These are phyloP conservation scores for Pythium sp. DNA, from an alignment of 352 stramenopile species.

Conservation along the genomic window DNA sequence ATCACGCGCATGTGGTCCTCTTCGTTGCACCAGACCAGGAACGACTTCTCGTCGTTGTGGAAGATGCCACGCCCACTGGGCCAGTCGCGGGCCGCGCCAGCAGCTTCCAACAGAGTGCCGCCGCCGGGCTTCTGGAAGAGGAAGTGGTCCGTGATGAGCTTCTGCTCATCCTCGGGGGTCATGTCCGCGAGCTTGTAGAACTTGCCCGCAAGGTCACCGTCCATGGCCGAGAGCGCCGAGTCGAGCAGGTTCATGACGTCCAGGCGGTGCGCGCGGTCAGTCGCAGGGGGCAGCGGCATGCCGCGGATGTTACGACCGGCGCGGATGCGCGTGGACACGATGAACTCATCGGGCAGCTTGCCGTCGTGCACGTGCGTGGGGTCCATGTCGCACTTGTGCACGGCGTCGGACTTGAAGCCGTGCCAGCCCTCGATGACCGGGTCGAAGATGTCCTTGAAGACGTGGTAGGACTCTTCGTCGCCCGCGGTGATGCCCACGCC, in stretches of 20 bases:
- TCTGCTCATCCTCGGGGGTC: constrained; percentile 68
- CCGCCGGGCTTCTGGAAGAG: constrained; percentile 85
- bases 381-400: constrained; percentile 77
- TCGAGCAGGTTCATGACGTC: constrained; percentile 87
- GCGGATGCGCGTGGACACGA: constrained; percentile 78
- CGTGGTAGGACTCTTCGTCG: constrained; percentile 70
- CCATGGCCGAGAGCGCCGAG: constrained; percentile 69
- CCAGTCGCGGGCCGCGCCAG: constrained; percentile 68
- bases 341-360: constrained; percentile 67
- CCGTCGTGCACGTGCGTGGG: constrained; percentile 57
- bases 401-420: constrained; percentile 54
- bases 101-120: constrained; percentile 64
- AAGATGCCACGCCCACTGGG: constrained; percentile 76
- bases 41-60: constrained; percentile 73
- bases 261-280: constrained; percentile 75
- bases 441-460: constrained; percentile 75
- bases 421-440: constrained; percentile 71
- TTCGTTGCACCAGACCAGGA: constrained; percentile 86
- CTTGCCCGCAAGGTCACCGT: constrained; percentile 63
- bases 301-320: constrained; percentile 82
- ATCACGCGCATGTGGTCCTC: constrained; percentile 86
- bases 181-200: constrained; percentile 84
- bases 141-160: constrained; percentile 76
- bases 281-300: constrained; percentile 76
- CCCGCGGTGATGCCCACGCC: constrained; percentile 57